Evolutionary conservation across 2,329 filamentous ascomycete species (phyloP).

Genomic region (Diaporthe batatas): DNA sequence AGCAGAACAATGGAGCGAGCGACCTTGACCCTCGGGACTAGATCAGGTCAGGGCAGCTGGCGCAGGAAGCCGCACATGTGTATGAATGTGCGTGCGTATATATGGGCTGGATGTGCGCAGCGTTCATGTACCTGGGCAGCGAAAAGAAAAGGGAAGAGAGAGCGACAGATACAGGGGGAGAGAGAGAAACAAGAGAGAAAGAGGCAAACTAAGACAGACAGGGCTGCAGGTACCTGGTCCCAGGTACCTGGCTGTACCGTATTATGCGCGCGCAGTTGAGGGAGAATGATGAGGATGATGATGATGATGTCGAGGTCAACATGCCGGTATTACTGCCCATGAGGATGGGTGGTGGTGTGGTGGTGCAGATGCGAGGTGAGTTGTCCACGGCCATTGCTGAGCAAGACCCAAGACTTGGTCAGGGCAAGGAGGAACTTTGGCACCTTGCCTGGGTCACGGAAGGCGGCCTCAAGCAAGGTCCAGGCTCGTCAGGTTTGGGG

Average conservation of each 20-base stretch:
- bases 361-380: slow-evolving; percentile 55
- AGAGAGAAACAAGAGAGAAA: not conserved
- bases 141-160: not conserved
- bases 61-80: slow-evolving; percentile 16
- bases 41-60: slow-evolving; percentile 41
- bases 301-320: not conserved
- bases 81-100: not conserved
- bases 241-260: slow-evolving; percentile 1
- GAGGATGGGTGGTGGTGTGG: slow-evolving; percentile 22
- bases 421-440: not conserved
- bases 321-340: slow-evolving; percentile 6
- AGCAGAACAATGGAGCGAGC: slow-evolving; percentile 21
- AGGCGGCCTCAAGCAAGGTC: slow-evolving; percentile 18
- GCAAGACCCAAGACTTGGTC: slow-evolving; percentile 10
- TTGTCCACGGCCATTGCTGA: slow-evolving; percentile 52
- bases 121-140: not conserved
- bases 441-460: not conserved
- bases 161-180: not conserved
- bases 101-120: not conserved
- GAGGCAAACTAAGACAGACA: not conserved
- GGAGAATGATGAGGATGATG: not conserved
- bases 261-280: not conserved
- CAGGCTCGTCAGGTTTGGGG: not conserved
- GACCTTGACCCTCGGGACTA: not conserved
- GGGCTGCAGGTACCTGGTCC: slow-evolving; percentile 1